Percentiles rank a stretch among this genome's conserved stretches.
Evolutionary conservation across 1,284 basidiomycete genomes (phyloP).

Genomic region (Cystobasidium slooffiae): DNA sequence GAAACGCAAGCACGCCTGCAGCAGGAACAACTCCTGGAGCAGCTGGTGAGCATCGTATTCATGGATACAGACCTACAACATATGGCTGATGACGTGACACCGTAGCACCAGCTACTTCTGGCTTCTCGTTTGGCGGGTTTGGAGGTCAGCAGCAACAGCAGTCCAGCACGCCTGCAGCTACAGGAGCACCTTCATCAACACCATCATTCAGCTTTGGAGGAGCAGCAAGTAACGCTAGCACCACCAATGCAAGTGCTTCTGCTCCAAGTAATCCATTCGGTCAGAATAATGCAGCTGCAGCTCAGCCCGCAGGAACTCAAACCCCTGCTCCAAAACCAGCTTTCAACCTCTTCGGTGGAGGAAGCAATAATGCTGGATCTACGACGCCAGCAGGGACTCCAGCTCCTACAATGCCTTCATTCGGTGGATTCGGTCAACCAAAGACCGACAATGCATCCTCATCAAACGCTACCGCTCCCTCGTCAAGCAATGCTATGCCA

Average conservation of each 20-base stretch:
- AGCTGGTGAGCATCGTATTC: constrained; percentile 1
- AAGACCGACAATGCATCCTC: not conserved
- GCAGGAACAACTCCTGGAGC: not conserved
- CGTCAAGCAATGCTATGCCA: constrained; percentile 17
- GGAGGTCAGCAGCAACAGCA: constrained; percentile 21
- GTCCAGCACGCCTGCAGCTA: constrained; percentile 4
- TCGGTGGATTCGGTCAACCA: constrained; percentile 41
- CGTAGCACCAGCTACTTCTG: constrained; percentile 27
- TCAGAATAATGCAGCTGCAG: constrained; percentile 14
- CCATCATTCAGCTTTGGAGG: constrained; percentile 41
- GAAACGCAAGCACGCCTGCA: constrained; percentile 7
- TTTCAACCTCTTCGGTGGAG: constrained; percentile 29
- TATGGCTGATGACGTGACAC: not conserved
- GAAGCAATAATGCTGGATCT: constrained; percentile 25
- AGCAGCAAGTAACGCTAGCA: not conserved
- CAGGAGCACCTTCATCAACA: constrained; percentile 10
- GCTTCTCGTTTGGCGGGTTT: constrained; percentile 36
- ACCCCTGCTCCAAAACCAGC: constrained; percentile 39
- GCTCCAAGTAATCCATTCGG: constrained; percentile 14
- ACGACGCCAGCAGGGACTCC: constrained; percentile 35
- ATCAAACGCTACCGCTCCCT: not conserved
- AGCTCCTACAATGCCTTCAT: constrained; percentile 31
- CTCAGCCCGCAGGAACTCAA: not conserved
- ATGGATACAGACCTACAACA: not conserved
- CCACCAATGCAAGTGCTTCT: not conserved